These are phyloP conservation scores for Leucocoprinus sp. DNA, from an alignment of 768 basidiomycete genomes.

Conservation along the genomic window DNA sequence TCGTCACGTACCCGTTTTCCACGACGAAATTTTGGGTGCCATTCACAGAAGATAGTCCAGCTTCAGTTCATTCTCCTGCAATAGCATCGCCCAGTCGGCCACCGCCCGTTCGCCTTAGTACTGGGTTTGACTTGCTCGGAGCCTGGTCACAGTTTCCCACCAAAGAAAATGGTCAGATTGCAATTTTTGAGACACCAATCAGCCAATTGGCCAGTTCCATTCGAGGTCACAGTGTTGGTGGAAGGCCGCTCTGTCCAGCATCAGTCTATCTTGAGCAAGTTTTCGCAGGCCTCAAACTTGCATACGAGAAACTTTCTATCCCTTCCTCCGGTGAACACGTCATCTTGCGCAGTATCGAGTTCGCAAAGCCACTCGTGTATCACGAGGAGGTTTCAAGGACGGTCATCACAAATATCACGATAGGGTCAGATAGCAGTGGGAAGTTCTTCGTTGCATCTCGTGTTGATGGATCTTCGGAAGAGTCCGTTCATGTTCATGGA, in stretches of 20 bases:
- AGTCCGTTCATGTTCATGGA: constrained; percentile 38
- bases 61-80: not conserved
- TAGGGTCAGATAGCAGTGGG: constrained; percentile 28
- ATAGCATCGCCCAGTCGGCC: not conserved
- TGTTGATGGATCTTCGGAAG: constrained; percentile 19
- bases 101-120: constrained; percentile 1
- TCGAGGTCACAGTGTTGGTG: constrained; percentile 50
- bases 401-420: constrained; percentile 19
- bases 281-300: constrained; percentile 34
- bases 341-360: constrained; percentile 36
- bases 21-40: constrained; percentile 50
- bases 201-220: constrained; percentile 35
- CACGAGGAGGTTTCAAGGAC: not conserved
- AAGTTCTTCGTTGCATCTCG: constrained; percentile 42
- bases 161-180: constrained; percentile 24
- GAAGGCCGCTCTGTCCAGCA: constrained; percentile 51
- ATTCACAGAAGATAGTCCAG: constrained; percentile 25
- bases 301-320: constrained; percentile 22
- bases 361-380: constrained; percentile 47
- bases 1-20: constrained; percentile 45
- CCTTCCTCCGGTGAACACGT: constrained; percentile 24
- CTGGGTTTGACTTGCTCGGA: not conserved
- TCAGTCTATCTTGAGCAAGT: constrained; percentile 57
- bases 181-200: constrained; percentile 50
- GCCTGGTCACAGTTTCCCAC: constrained; percentile 28